Percentiles rank a stretch among this genome's conserved stretches.
These are phyloP conservation scores for Trypethelium eluteriae DNA, from an alignment of 495 filamentous ascomycete genomes.

Conservation along the genomic window DNA sequence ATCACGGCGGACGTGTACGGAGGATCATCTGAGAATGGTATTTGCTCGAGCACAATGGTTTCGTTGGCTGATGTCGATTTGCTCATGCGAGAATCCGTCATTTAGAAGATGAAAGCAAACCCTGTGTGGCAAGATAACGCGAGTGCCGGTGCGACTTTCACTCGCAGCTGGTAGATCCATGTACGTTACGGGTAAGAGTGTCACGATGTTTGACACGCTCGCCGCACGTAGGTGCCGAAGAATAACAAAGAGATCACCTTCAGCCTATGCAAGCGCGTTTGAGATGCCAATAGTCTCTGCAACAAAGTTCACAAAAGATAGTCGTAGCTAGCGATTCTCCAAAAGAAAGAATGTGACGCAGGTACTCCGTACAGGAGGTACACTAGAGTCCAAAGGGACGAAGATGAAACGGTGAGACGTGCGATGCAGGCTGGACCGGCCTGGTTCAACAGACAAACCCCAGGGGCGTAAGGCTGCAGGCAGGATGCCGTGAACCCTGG, in stretches of 20 bases:
- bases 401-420: constrained; percentile 8
- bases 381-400: constrained; percentile 3
- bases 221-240: neutral
- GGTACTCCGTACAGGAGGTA: neutral
- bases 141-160: neutral
- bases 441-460: neutral
- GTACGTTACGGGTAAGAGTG: neutral
- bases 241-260: neutral
- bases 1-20: too few relatives aligned
- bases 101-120: neutral
- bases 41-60: too few relatives aligned
- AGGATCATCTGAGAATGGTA: too few relatives aligned
- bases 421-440: constrained; percentile 1
- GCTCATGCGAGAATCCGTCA: neutral
- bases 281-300: constrained; percentile 6
- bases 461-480: neutral
- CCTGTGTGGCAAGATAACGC: neutral
- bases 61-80: too few relatives aligned
- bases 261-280: neutral
- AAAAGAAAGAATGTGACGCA: neutral
- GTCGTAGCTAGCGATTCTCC: neutral
- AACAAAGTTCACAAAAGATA: neutral
- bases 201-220: neutral
- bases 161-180: neutral
- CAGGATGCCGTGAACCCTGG: neutral